phyloP scores from a whole-genome alignment of 306 rosid species.

The Crotalaria pallida region DNA sequence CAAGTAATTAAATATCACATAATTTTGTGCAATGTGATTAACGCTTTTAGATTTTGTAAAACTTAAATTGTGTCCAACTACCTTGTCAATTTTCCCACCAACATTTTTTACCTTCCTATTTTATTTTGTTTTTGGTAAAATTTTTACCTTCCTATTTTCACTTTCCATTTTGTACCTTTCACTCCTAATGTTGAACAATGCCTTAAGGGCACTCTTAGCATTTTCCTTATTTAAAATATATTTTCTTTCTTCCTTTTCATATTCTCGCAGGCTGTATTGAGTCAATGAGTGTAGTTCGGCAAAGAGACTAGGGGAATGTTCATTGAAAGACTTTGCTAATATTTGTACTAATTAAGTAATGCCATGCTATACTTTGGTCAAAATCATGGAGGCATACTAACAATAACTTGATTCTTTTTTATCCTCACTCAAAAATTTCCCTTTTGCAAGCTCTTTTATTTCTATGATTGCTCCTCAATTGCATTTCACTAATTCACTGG shows the following conservation, averaged over 20 bases:
- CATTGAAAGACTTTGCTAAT: neutral
- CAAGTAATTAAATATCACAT: neutral
- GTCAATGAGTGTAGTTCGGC: neutral
- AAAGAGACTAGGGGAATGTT: neutral
- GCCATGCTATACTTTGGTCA: neutral
- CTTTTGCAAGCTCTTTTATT: neutral
- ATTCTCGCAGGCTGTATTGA: neutral
- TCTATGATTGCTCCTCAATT: neutral
- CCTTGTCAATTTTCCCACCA: neutral
- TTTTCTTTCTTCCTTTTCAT: neutral
- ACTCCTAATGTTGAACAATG: neutral
- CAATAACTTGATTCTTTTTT: neutral
- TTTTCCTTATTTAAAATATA: neutral
- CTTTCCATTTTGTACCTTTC: neutral
- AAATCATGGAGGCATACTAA: neutral
- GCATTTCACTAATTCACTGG: neutral
- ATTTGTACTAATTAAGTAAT: constrained; percentile 1
- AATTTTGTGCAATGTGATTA: neutral
- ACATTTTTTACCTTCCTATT: neutral
- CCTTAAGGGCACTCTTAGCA: too few relatives aligned
- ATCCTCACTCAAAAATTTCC: neutral
- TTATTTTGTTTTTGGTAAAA: too few relatives aligned
- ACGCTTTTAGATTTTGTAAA: neutral
- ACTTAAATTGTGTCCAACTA: neutral
- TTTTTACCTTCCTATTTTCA: neutral